Base-by-base conservation (phyloP, 306 rosid genomes). In the Vigna unguiculata region DNA sequence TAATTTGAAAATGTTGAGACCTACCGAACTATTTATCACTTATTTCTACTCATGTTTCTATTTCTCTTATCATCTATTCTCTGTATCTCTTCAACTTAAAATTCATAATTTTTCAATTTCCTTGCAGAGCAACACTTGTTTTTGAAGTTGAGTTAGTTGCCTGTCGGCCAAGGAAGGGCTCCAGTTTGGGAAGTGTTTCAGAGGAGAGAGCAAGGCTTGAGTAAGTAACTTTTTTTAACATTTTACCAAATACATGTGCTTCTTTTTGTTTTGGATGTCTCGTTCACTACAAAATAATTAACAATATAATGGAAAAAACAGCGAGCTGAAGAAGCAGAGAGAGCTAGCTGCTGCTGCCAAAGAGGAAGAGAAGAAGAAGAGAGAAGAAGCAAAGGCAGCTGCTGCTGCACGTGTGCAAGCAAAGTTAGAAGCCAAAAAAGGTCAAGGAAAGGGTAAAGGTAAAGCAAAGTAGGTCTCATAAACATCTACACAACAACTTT, bases 151-250 rank as follows among this genome's bases (percentile, higher is more conserved):
- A 95, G 88, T 81, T 95, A 79, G 87, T 92, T 72, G 93, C 97
- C 4, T 92, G 99, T 88, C 83, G 83, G 80, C 99, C 97, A 1
- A 86, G 99, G 66, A 95, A 92, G 88, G 97, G 97, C 7, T 88
- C 94, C 54, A 92, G 96, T 66, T 49, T 89, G 57, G 97, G 84
- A 45, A 89, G 97, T 74, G 99, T 90, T 80, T 89, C 97, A 7
- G 99, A 95, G 79, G 99, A 95, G 85, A 88, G 99, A 80, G 93
- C 93, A 32, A 89, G 99, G 85, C 97, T 95, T 17, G 97, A 90
- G 99, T 95, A 87, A 90, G 97, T 77, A 21, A 11, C 54, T 24
- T 36, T 22, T 40, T 28, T 57, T 15, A 28, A 5, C 49, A 4
- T 36, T 46, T 30, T 57, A 30, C 16, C 32, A 19, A 24, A 51